phyloP scores from a whole-genome alignment of 768 basidiomycete species.

The Lactarius sanguifluus region DNA sequence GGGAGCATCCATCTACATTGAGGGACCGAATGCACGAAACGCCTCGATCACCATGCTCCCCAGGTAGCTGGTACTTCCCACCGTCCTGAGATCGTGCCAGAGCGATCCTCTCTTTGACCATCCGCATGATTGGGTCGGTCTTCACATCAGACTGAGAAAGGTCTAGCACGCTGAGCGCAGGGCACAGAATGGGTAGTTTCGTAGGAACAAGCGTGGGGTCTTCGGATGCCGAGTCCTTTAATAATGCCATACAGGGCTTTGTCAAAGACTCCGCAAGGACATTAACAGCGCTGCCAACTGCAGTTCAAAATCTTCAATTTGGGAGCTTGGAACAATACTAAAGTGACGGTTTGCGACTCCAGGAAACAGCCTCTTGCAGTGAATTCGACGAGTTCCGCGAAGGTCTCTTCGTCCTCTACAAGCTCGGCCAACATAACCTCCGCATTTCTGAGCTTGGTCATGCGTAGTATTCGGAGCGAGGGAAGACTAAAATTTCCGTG shows the following conservation, averaged over 20 bases:
- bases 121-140: too few relatives aligned
- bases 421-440: background rate
- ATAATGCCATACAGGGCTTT: background rate
- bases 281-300: conserved; percentile 7
- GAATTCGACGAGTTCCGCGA: conserved; percentile 23
- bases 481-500: conserved; percentile 17
- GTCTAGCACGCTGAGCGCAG: too few relatives aligned
- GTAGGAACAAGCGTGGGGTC: too few relatives aligned
- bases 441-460: background rate
- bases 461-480: conserved; percentile 20
- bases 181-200: too few relatives aligned
- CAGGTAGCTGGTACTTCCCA: too few relatives aligned
- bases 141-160: too few relatives aligned
- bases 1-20: too few relatives aligned
- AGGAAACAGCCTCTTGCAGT: conserved; percentile 11
- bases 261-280: conserved; percentile 13
- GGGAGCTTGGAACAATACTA: conserved; percentile 6
- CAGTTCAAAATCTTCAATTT: conserved; percentile 17
- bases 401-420: conserved; percentile 14
- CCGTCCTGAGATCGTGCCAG: too few relatives aligned
- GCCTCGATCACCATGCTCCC: too few relatives aligned
- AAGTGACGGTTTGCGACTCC: background rate
- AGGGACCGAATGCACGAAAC: too few relatives aligned
- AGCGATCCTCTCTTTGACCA: too few relatives aligned
- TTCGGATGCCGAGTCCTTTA: too few relatives aligned